phyloP scores from a whole-genome alignment of 2,329 filamentous ascomycete species.

The Paecilomyces variotii region DNA sequence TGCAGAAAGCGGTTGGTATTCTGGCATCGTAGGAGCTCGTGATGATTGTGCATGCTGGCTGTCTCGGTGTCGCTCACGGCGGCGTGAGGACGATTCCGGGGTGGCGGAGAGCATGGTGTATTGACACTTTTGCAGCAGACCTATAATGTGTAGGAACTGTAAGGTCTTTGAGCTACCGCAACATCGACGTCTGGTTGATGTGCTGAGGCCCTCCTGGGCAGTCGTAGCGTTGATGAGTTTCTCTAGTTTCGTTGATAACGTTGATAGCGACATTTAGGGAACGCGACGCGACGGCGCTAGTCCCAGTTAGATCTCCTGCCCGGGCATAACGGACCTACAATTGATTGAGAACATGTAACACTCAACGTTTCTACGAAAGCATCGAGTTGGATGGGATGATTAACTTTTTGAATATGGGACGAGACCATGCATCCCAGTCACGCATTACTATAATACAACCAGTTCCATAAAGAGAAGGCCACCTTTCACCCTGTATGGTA shows the following conservation, averaged over 20 bases:
- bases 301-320: neutral
- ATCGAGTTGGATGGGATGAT: neutral
- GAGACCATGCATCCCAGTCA: neutral
- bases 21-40: conserved; percentile 28
- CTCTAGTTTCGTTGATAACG: conserved; percentile 4
- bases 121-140: neutral
- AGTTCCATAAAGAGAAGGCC: neutral
- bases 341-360: neutral
- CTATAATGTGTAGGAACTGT: neutral
- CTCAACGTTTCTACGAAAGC: neutral
- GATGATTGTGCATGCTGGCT: conserved; percentile 3
- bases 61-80: neutral
- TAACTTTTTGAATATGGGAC: neutral
- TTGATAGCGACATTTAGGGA: neutral
- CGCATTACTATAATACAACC: neutral
- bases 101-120: conserved; percentile 6
- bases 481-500: neutral
- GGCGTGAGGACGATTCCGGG: neutral
- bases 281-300: conserved; percentile 19
- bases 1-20: conserved; percentile 47
- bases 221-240: neutral
- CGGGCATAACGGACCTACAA: neutral
- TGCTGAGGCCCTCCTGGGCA: neutral
- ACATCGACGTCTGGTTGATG: neutral
- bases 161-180: neutral